Evolutionary conservation across 495 filamentous ascomycete species (phyloP), one percentile per base, ranked within the genome.

Genomic region (Penicillium paxilli): DNA sequence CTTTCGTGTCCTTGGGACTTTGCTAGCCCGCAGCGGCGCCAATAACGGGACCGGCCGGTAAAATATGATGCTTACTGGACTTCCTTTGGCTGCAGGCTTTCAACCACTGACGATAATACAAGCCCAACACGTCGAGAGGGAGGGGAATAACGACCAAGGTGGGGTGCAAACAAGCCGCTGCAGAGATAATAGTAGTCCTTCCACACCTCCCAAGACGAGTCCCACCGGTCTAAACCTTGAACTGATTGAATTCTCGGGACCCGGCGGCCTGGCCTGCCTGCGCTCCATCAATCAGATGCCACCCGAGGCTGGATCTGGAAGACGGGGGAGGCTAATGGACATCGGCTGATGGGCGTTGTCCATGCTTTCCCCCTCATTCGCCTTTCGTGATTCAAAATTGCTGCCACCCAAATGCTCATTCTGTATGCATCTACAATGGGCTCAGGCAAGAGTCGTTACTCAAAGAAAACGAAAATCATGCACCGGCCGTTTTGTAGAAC

Each of bases 201-300:
- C 26, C 23, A 40, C 49, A 22, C 49, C 49, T n/a, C 24, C 38
- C 40, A 30, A 44, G 35, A 35, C 9, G 9, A 51, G 54, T 58
- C 55, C 53, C 53, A 54, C 48, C 50, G 32, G 52, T 14, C 51
- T 63, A 53, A 58, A 60, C 56, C 51, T 63, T 60, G 56, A 60
- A 45, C 25, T 52, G 59, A 51, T 58, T 50, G 35, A 24, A 53
- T 54, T 57, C 20, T 53, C 48, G 55, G 57, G 51, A 42, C 42
- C 52, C 28, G 25, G 51, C 49, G 54, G 58, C 47, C 28, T 52
- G 25, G 33, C 24, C 16, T 47, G 21, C 33, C 37, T 30, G 25
- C 47, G 14, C 47, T 58, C 55, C 47, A 54, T 65, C 52, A 65
- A 63, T 60, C 60, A 63, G 30, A 63, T 58, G 57, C 50, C 44